Conservation (phyloP, 257 asterid genomes). For the Salvia hispanica region DNA sequence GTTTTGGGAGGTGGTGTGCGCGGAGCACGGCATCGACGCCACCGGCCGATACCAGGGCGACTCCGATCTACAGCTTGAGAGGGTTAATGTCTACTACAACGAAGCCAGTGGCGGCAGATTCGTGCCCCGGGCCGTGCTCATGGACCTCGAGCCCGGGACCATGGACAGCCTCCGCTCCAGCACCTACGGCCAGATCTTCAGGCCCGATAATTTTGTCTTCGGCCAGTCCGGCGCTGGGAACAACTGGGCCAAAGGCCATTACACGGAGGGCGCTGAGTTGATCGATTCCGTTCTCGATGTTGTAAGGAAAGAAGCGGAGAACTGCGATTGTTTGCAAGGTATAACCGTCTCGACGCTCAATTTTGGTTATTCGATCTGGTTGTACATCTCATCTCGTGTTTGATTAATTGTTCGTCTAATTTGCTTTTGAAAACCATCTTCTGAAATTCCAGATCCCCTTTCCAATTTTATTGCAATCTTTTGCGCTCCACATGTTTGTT, state of each 20-base stretch:
- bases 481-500: background rate
- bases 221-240: too few relatives aligned
- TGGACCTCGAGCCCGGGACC: slow-evolving; percentile 60
- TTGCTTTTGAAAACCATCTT: background rate
- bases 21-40: slow-evolving; percentile 55
- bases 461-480: too few relatives aligned
- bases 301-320: slow-evolving; percentile 54
- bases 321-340: slow-evolving; percentile 53
- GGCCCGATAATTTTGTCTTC: too few relatives aligned
- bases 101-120: slow-evolving; percentile 52
- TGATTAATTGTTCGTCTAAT: background rate
- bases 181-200: too few relatives aligned
- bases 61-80: slow-evolving; percentile 47
- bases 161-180: slow-evolving; percentile 55
- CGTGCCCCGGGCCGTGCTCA: slow-evolving; percentile 52
- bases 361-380: background rate
- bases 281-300: slow-evolving; percentile 56
- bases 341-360: background rate
- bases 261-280: slow-evolving; percentile 53
- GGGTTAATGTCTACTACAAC: slow-evolving; percentile 50
- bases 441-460: background rate
- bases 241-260: too few relatives aligned
- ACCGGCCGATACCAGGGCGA: slow-evolving; percentile 52
- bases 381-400: background rate
- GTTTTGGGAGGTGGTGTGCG: slow-evolving; percentile 22